phyloP scores from a whole-genome alignment of 1,284 basidiomycete species.

The Marasmius sp. region DNA sequence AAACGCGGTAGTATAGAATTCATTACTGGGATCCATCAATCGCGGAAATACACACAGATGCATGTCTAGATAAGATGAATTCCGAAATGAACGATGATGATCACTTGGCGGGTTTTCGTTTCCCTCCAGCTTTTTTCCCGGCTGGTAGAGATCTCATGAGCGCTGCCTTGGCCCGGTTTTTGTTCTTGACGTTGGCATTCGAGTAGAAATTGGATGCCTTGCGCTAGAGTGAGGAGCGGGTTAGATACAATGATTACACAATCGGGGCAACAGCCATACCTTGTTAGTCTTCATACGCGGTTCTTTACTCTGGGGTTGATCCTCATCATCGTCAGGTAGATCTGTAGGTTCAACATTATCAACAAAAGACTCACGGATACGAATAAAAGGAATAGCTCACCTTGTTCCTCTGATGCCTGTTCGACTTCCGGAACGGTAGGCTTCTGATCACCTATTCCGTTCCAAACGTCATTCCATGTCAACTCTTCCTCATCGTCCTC shows the following conservation, averaged over 20 bases:
- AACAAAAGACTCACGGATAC: not conserved
- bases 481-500: conserved; percentile 46
- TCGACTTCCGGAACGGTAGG: conserved; percentile 22
- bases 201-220: conserved; percentile 93
- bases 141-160: conserved; percentile 52
- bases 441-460: conserved; percentile 35
- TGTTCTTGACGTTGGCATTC: conserved; percentile 86
- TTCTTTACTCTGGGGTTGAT: conserved; percentile 52
- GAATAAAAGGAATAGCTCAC: not conserved
- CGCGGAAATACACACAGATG: conserved; percentile 8
- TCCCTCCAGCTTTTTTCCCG: conserved; percentile 43
- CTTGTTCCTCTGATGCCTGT: conserved; percentile 13
- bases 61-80: not conserved
- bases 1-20: not conserved
- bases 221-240: conserved; percentile 45
- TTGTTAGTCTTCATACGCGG: conserved; percentile 90
- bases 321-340: conserved; percentile 26
- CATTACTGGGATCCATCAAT: conserved; percentile 23
- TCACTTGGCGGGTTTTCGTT: not conserved
- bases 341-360: not conserved
- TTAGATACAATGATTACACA: conserved; percentile 5
- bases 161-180: conserved; percentile 65
- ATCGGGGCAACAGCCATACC: conserved; percentile 32
- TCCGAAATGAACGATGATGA: not conserved
- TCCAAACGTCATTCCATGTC: conserved; percentile 72